A percentile compares a stretch with the other conserved stretches of the same genome.
These are phyloP conservation scores for Penicillium coprophilum DNA, from an alignment of 495 filamentous ascomycete species.

Conservation along the genomic window DNA sequence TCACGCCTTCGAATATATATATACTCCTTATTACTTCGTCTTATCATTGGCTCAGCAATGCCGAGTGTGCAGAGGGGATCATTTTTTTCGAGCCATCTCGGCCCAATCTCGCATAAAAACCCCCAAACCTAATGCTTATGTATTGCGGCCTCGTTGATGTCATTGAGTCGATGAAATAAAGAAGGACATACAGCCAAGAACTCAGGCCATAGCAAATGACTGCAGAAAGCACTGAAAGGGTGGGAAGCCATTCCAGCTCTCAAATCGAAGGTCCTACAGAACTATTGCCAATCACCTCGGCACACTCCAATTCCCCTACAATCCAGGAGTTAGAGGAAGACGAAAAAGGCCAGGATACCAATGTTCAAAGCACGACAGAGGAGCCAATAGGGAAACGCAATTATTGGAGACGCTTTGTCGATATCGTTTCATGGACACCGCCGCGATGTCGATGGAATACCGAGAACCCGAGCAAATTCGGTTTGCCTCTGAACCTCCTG, in stretches of 20 bases:
- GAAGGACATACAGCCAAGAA: neutral
- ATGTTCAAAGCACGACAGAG: neutral
- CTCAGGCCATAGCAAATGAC: neutral
- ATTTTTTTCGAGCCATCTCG: neutral
- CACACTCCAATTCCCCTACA: neutral
- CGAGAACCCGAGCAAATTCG: constrained; percentile 56
- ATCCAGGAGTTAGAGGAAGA: neutral
- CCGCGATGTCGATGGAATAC: constrained; percentile 58
- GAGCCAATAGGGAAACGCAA: neutral
- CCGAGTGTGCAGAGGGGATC: neutral
- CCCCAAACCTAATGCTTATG: neutral
- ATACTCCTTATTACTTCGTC: neutral
- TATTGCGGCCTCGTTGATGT: neutral
- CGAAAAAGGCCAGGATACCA: constrained; percentile 1
- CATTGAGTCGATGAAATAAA: neutral
- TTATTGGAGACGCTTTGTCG: constrained; percentile 6
- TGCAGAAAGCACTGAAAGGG: neutral
- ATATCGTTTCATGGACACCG: constrained; percentile 54
- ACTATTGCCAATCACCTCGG: constrained; percentile 1
- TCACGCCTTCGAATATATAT: neutral
- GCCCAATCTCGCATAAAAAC: neutral
- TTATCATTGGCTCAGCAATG: neutral
- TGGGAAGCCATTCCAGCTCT: neutral
- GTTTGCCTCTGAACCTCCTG: constrained; percentile 58
- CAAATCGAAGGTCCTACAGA: neutral